These are phyloP conservation scores for Coccomyxa sp. DNA, from an alignment of 139 green algal genomes.

Conservation along the genomic window DNA sequence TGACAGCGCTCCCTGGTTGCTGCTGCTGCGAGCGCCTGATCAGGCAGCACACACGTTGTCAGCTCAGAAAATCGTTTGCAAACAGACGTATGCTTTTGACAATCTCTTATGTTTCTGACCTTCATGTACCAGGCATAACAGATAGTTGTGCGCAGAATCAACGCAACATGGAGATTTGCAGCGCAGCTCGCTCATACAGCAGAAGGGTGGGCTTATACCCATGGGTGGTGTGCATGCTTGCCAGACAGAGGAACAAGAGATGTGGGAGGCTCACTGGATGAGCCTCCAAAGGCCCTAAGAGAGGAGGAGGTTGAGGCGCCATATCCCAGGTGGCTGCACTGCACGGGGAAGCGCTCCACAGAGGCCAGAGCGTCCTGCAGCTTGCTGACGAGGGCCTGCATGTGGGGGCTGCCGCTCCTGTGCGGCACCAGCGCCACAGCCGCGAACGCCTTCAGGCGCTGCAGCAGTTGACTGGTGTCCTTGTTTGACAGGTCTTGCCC, in stretches of 20 bases:
- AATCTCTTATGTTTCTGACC: no score
- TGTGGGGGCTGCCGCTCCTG: constrained; percentile 20
- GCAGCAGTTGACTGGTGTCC: constrained; percentile 54
- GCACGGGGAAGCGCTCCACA: constrained; percentile 76
- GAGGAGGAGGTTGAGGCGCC: not conserved
- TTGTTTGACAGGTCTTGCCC: no score
- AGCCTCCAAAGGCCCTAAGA: not conserved
- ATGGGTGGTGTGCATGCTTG: not conserved
- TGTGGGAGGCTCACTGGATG: no score
- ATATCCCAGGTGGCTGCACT: constrained; percentile 11
- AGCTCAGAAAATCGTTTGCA: not conserved
- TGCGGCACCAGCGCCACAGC: constrained; percentile 21
- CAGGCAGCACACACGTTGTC: not conserved
- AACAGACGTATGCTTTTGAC: no score
- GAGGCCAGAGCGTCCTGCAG: constrained; percentile 72
- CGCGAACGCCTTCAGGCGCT: constrained; percentile 56
- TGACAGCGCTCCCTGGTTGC: constrained; percentile 42
- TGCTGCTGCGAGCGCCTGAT: constrained; percentile 9
- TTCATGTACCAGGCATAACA: no score
- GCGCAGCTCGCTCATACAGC: no score
- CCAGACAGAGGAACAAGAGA: no score
- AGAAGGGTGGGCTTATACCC: no score
- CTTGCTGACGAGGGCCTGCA: constrained; percentile 68
- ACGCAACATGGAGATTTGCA: no score
- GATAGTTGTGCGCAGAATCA: no score